Conservation (phyloP, 2,329 filamentous ascomycete species). For the Ascocoryne sarcoides region DNA sequence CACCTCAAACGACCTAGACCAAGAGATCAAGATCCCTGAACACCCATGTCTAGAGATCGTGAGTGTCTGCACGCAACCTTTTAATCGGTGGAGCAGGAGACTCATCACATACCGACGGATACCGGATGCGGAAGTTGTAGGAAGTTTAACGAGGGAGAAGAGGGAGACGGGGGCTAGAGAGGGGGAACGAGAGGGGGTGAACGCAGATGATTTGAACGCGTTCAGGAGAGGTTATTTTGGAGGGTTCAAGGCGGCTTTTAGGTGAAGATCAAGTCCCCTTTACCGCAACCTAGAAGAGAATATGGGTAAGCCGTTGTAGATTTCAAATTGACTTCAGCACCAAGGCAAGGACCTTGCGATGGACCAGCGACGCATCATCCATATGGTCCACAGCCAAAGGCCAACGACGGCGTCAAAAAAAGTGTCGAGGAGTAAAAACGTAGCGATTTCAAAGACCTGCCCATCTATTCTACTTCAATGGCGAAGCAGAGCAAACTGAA, state of each 20-base stretch:
- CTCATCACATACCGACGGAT: slow-evolving; percentile 78
- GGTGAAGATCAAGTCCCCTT: no score
- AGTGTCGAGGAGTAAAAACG: no score
- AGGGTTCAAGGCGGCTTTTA: slow-evolving; percentile 30
- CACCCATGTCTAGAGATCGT: slow-evolving; percentile 69
- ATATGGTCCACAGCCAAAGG: no score
- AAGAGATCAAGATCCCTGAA: slow-evolving; percentile 66
- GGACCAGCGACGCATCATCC: no score
- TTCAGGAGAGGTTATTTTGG: slow-evolving; percentile 48
- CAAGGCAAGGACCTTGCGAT: no score
- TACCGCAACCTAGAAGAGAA: no score
- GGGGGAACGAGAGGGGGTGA: slow-evolving; percentile 35
- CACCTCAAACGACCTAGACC: slow-evolving; percentile 70
- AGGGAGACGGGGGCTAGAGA: slow-evolving; percentile 26
- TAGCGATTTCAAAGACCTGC: no score
- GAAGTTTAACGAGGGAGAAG: slow-evolving; percentile 19
- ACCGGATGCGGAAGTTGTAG: slow-evolving; percentile 46
- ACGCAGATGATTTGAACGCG: slow-evolving; percentile 57
- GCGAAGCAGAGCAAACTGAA: no score
- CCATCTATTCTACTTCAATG: no score
- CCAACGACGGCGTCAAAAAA: no score
- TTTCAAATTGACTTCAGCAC: no score
- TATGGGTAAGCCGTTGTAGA: no score
- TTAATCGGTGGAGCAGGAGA: slow-evolving; percentile 79
- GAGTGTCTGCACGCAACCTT: slow-evolving; percentile 72